Percentiles rank a stretch among this genome's conserved stretches.
Conservation (phyloP, 331 rosid species). For the Acacia concinna region DNA sequence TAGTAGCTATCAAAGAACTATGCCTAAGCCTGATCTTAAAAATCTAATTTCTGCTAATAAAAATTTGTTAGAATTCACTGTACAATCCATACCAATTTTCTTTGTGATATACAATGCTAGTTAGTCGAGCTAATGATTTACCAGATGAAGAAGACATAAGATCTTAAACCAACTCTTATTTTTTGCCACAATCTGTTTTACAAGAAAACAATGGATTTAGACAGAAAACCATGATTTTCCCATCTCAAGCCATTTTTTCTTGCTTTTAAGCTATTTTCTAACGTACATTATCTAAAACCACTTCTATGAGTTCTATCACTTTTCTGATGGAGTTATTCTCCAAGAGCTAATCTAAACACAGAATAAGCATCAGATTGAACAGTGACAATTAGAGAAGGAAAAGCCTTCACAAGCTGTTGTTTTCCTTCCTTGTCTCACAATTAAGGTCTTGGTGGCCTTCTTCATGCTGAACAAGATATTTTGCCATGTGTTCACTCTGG, state of each 20-base stretch:
- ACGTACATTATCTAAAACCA: too few relatives aligned
- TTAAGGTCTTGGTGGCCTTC: slow-evolving; percentile 48
- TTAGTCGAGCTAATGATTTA: neutral
- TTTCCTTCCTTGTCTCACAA: neutral
- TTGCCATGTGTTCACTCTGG: slow-evolving; percentile 78
- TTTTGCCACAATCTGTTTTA: neutral
- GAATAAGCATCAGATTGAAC: neutral
- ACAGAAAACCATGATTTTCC: too few relatives aligned
- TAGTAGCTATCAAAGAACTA: neutral
- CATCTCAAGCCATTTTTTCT: too few relatives aligned
- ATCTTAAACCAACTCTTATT: neutral
- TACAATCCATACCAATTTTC: neutral
- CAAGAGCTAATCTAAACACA: too few relatives aligned
- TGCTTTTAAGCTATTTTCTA: too few relatives aligned
- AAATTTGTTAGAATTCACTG: neutral
- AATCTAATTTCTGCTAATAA: neutral
- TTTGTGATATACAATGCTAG: neutral
- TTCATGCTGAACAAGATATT: slow-evolving; percentile 68
- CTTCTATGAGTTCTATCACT: too few relatives aligned
- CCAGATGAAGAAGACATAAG: neutral
- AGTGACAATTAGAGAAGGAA: neutral
- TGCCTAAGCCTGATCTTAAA: neutral
- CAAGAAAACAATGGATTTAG: too few relatives aligned
- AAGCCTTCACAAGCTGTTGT: neutral
- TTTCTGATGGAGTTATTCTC: too few relatives aligned